These are phyloP conservation scores for Salvia sclarea DNA, from an alignment of 305 asterid species.

Conservation along the genomic window DNA sequence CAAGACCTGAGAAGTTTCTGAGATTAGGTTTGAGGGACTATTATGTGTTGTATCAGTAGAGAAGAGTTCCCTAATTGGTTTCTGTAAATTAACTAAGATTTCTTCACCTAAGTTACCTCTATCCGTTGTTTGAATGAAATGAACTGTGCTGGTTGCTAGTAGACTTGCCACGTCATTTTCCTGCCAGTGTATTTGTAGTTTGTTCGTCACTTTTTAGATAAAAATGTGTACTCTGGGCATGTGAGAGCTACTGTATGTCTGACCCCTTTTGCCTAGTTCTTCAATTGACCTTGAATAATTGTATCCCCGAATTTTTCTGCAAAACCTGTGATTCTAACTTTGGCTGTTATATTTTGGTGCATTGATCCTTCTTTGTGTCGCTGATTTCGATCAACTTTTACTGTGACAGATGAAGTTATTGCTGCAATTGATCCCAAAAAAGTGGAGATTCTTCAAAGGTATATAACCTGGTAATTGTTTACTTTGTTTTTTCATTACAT, in stretches of 20 bases:
- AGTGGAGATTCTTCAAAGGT: constrained; percentile 93
- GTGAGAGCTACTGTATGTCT: neutral
- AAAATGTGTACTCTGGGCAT: neutral
- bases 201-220: neutral
- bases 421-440: constrained; percentile 90
- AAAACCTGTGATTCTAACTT: constrained; percentile 1
- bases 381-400: constrained; percentile 26
- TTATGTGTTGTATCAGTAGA: neutral
- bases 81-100: neutral
- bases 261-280: neutral
- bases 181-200: neutral
- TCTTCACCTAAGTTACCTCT: neutral
- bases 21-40: neutral
- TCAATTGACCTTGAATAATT: neutral
- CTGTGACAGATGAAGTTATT: constrained; percentile 72
- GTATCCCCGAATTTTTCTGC: neutral
- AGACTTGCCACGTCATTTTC: neutral
- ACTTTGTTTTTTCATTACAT: constrained; percentile 13
- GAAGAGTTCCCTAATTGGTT: neutral
- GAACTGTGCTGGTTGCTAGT: constrained; percentile 5
- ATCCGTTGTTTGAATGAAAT: neutral
- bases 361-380: constrained; percentile 28
- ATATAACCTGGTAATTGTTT: constrained; percentile 35
- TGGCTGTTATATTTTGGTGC: constrained; percentile 13
- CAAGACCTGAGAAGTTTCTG: constrained; percentile 4